Conservation (phyloP, 1,284 basidiomycete species). For the Ceratobasidium sp. region DNA sequence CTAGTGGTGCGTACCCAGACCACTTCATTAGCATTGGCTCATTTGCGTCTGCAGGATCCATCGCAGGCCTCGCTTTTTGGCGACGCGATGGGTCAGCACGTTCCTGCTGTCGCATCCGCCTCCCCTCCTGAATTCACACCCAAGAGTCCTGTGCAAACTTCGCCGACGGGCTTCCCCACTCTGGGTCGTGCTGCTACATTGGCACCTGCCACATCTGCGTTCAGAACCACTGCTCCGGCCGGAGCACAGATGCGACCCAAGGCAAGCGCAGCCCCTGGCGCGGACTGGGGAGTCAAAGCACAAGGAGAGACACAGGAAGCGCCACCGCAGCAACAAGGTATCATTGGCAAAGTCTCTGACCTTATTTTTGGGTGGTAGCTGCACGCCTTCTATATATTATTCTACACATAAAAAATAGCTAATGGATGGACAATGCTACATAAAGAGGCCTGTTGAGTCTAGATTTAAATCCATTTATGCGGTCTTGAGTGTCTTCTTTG, state of each 20-base stretch:
- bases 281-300: conserved; percentile 28
- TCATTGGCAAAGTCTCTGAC: conserved; percentile 35
- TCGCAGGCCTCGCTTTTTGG: conserved; percentile 26
- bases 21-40: no score
- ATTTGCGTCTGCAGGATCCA: conserved; percentile 20
- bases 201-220: conserved; percentile 17
- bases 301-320: conserved; percentile 7
- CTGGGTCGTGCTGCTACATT: conserved; percentile 9
- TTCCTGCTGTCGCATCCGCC: neutral
- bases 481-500: conserved; percentile 7
- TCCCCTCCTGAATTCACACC: conserved; percentile 25
- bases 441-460: neutral
- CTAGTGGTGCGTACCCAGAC: conserved; percentile 19
- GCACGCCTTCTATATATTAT: neutral
- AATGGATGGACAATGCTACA: conserved; percentile 16
- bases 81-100: neutral
- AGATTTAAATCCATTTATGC: neutral
- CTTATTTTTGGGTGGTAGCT: conserved; percentile 34
- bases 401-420: neutral
- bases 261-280: conserved; percentile 19
- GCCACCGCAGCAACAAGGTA: conserved; percentile 7
- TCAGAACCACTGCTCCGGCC: conserved; percentile 10
- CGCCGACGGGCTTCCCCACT: neutral
- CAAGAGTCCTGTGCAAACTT: conserved; percentile 2
- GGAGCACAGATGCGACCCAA: conserved; percentile 5